Base-by-base conservation (phyloP, 2,329 filamentous ascomycete species). In the Rhynchosporium secalis region DNA sequence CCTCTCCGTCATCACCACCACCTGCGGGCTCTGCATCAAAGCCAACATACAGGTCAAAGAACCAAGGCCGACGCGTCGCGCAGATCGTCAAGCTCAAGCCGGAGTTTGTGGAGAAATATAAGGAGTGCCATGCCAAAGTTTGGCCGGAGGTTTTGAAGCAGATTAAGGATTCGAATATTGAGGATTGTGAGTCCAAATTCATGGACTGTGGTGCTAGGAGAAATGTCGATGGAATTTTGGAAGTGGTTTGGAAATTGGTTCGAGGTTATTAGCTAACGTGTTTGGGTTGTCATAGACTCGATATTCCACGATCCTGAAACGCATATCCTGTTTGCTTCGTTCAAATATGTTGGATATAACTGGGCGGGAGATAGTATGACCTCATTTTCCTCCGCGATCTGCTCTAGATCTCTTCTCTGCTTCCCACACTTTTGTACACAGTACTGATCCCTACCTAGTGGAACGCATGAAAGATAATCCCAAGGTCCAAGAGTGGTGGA, bases 81-180 rank as follows among this genome's bases (percentile, higher is more conserved):
- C 90, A 92, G 75, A 88, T 91, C 67, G 81, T 93, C 59, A 86
- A 85, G 72, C 81, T 94, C 61, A 89, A 86, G 75, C 84, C 85
- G 12, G 84, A 88, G 66, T 83, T 79, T 65, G 77, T 89, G 13
- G 81, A 83, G 28, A 83, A 86, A 67, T 94, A 93, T 78, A 92
- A 91, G 74, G 81, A 86, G 70, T 87, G 85, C 65, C 90, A 93
- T 72, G 86, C 85, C 6, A 81, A 81, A 4, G 88, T 92, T 0
- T 94, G 90, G 90, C 89, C 89, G 5, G 88, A 90, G 69, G 89
- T 95, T 0, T 76, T 91, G 40, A 81, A 85, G 73, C 88, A 92
- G 76, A 92, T 94, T 71, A 86, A 87, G 72, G 84, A 87, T 46
- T 90, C 86, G 74, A 89, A 89, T 68, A 90, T 94, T 62, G 77